Base-by-base conservation (phyloP, 148 eudicot species). In the Dianthus caryophyllus region DNA sequence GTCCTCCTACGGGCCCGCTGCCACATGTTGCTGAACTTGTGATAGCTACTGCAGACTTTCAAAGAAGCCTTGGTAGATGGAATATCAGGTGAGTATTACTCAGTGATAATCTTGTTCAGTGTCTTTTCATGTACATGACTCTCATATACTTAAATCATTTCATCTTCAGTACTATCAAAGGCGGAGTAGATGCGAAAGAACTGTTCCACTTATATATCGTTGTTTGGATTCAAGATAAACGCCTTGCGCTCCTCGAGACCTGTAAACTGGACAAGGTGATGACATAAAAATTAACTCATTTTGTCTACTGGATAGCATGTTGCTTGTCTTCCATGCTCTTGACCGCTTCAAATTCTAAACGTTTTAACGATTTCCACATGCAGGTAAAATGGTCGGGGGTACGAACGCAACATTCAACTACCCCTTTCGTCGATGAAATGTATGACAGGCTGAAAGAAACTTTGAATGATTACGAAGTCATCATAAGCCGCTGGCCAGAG, bases 401-500 rank as follows among this genome's bases (percentile, higher is more conserved):
- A 61, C 77, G 85, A 31, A 84, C 88, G 16, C 94, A 82, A 69
- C 87, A 85, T 60, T 81, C 94, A 2, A 87, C 98, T 27, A 84
- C 98, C 44, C 90, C 98, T 30, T 92, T 92, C 72, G 81, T 87
- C 30, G 96, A 92, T 80, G 98, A 84, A 56, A 85, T 92, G 91
- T 92, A 92, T 56, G 91, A 78, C 12, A 78, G 84, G 43, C 64
- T 92, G 56, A 85, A 79, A 77, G 94, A 84, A 18, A 85, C 88
- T 6, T 71, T 89, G 61, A 81, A 80, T 41, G 96, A 85, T 72
- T 92, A 89, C 68, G 91, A 85, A 47, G 87, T 89, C 71, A 89
- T 92, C 74, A 84, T 92, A 58, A 78, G 94, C 72, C 94, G 98
- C 50, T 92, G 98, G 98, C 98, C 98, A 36, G 98, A 92, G 73